Conservation (phyloP, 176 grass and related monocot genomes). For the Triticum dicoccoides region DNA sequence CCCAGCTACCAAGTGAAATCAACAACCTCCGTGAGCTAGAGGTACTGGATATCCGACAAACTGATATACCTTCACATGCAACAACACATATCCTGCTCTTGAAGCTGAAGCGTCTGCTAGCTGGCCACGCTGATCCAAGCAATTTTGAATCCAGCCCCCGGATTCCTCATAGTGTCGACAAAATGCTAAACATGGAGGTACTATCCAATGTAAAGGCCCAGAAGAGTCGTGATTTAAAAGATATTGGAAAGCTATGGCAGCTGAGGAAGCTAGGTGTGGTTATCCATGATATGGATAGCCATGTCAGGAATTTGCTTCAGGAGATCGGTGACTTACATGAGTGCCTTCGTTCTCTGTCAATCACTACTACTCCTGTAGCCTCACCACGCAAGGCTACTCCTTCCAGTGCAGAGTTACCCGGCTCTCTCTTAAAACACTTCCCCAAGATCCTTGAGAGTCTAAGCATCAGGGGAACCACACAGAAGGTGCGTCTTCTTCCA, state of each 20-base stretch:
- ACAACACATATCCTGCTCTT: neutral
- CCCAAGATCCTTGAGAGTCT: slow-evolving; percentile 27
- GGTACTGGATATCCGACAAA: slow-evolving; percentile 33
- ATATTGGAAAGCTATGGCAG: neutral
- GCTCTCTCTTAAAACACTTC: neutral
- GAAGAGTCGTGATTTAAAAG: neutral
- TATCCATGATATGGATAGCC: neutral
- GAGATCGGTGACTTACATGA: neutral
- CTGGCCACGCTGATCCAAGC: neutral
- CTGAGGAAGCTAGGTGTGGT: slow-evolving; percentile 31
- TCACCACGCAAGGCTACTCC: fast-evolving
- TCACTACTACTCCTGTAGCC: neutral
- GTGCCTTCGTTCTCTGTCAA: neutral
- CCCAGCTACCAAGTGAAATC: neutral
- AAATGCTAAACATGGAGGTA: slow-evolving; percentile 18
- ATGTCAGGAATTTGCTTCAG: neutral
- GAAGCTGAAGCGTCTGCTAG: slow-evolving; percentile 18
- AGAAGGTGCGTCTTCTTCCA: neutral
- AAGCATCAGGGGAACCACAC: neutral
- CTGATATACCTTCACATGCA: neutral
- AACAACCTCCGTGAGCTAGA: slow-evolving; percentile 30
- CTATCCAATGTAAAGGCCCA: neutral
- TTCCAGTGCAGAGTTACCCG: neutral
- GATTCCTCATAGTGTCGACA: neutral
- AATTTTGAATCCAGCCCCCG: neutral